Base-by-base conservation (phyloP, 495 filamentous ascomycete species). In the Aspergillus sclerotioniger region DNA sequence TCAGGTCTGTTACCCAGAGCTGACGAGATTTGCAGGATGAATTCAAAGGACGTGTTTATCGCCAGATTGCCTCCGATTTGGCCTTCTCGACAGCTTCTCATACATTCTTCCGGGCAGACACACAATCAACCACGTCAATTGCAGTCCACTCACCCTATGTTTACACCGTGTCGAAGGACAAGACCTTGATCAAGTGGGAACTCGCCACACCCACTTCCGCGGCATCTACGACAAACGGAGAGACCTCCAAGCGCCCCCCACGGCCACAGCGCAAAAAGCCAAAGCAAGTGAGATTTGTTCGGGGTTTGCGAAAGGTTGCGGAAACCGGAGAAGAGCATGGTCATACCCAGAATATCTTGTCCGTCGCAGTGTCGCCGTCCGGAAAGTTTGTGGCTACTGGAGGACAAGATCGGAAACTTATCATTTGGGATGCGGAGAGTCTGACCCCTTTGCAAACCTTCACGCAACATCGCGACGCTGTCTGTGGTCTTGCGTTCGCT, bases 301-400 rank as follows among this genome's bases (percentile, higher is more conserved):
- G 82, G 43, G 88, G 90, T n/a, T 69, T 88, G 58, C 79, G 80
- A 54, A 82, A 81, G 52, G 81, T 84, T 62, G 76, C 80, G 15
- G 79, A 84, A 17, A 84, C 87, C 51, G 80, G 77, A 57, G 76
- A 80, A 47, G 89, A 84, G 62, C 79, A 90, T 54, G 90, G 91
- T 12, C 94, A 97, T 63, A 82, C 84, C 7, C 83, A 80, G 33
- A 76, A 80, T 16, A 96, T 98, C 39, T 70, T 97, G 51, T 84
- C 84, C 32, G 86, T 98, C 62, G 91, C 91, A 7, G 89, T 90
- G 20, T 96, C 92, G 0, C 82, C 89, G 44, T 90, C 92, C 46
- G 95, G 95, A 51, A 91, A 89, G 72, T 98, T 84, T 62, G 83
- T 98, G 53, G 95, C 86, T 28, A 98, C 95, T 6, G 95, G 95